Conservation (phyloP, 2,329 filamentous ascomycete species). For the Fusarium penzigii region DNA sequence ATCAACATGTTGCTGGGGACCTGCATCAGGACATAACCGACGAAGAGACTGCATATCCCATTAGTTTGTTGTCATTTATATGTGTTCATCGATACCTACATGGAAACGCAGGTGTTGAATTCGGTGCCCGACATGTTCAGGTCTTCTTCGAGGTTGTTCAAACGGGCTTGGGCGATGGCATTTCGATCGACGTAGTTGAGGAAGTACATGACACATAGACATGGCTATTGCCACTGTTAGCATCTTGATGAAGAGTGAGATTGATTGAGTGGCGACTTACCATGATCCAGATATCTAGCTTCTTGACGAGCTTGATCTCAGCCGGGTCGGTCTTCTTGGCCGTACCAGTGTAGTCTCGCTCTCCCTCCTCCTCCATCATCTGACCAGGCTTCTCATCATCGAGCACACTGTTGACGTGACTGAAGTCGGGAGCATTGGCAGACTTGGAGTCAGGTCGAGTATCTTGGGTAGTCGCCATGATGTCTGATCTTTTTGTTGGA, state of each 20-base stretch:
- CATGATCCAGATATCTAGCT: constrained; percentile 45
- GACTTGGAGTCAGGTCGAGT: constrained; percentile 6
- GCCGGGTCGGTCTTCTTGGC: constrained; percentile 40
- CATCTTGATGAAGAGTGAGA: not conserved
- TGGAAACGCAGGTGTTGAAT: constrained; percentile 49
- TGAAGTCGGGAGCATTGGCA: constrained; percentile 18
- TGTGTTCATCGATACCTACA: constrained; percentile 21
- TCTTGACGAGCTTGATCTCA: constrained; percentile 42
- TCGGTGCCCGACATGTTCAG: constrained; percentile 56
- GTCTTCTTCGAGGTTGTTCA: constrained; percentile 50
- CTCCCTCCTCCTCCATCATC: constrained; percentile 8
- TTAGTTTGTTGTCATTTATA: constrained; percentile 4
- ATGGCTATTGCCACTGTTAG: constrained; percentile 15
- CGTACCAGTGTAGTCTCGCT: constrained; percentile 40
- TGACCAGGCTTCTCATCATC: constrained; percentile 25
- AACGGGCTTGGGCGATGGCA: constrained; percentile 47
- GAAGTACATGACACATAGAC: constrained; percentile 45
- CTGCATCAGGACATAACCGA: constrained; percentile 48
- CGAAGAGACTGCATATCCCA: constrained; percentile 29
- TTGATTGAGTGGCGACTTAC: constrained; percentile 21
- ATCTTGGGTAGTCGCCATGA: constrained; percentile 7
- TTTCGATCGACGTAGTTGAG: constrained; percentile 47
- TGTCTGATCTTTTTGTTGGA: not conserved
- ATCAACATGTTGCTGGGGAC: constrained; percentile 44
- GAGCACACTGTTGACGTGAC: constrained; percentile 25